These are phyloP conservation scores for Phytophthora rubi DNA, from an alignment of 352 stramenopile species.

Conservation along the genomic window DNA sequence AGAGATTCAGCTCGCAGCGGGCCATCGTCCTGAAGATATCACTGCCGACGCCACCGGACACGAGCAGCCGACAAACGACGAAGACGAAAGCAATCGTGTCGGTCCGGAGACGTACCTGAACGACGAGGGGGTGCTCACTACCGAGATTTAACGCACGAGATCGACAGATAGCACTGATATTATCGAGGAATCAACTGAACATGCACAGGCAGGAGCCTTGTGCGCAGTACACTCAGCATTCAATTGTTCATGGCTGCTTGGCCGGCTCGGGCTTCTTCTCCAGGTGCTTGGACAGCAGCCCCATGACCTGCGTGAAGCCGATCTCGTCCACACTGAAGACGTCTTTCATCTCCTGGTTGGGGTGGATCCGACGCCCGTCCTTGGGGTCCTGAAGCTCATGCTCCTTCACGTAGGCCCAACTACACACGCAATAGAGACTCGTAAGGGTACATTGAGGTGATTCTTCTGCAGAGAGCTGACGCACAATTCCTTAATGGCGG, in stretches of 20 bases:
- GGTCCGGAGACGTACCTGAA: slow-evolving; percentile 75
- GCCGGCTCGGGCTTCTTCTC: slow-evolving; percentile 39
- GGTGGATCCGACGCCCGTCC: slow-evolving; percentile 71
- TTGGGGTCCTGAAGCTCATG: slow-evolving; percentile 79
- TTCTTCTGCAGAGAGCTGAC: slow-evolving; percentile 22
- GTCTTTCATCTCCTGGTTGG: slow-evolving; percentile 71
- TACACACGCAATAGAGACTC: slow-evolving; percentile 16
- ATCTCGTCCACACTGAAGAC: slow-evolving; percentile 74
- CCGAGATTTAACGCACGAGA: slow-evolving; percentile 49
- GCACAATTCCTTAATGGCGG: slow-evolving; percentile 82
- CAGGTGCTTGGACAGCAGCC: slow-evolving; percentile 74
- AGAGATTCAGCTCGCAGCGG: slow-evolving; percentile 50
- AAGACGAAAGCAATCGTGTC: slow-evolving; percentile 44
- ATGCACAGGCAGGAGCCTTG: not conserved
- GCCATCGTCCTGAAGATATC: slow-evolving; percentile 8
- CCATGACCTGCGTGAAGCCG: slow-evolving; percentile 77
- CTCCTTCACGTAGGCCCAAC: slow-evolving; percentile 80
- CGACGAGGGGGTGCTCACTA: slow-evolving; percentile 73
- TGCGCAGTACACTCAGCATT: not conserved
- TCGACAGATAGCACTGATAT: slow-evolving; percentile 11
- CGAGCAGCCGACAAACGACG: slow-evolving; percentile 25
- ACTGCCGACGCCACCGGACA: slow-evolving; percentile 4
- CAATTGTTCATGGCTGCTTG: not conserved
- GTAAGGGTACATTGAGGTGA: not conserved
- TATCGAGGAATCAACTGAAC: slow-evolving; percentile 12